phyloP scores from a whole-genome alignment of 192 early-diverging fungal species.

The Entophlyctis luteolus region DNA sequence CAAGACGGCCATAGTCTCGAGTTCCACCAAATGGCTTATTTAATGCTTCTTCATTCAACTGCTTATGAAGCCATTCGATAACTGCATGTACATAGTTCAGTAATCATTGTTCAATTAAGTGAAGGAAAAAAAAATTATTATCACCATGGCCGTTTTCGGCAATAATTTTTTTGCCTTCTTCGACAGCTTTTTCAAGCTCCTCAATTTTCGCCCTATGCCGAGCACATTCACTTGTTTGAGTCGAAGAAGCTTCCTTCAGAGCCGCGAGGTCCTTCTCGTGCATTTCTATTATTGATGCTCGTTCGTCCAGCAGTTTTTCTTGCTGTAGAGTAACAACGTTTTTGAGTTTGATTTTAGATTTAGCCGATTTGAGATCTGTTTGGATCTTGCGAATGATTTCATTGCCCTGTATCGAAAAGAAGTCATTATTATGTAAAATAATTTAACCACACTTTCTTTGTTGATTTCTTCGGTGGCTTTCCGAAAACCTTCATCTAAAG shows the following conservation, averaged over 20 bases:
- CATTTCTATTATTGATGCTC: conserved; percentile 29
- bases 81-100: conserved; percentile 33
- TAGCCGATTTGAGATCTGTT: conserved; percentile 42
- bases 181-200: conserved; percentile 33
- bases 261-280: conserved; percentile 40
- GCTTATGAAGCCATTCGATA: conserved; percentile 65
- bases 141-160: conserved; percentile 56
- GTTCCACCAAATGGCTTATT: conserved; percentile 26
- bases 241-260: conserved; percentile 25
- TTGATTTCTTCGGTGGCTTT: conserved; percentile 24
- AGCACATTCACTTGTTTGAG: conserved; percentile 15
- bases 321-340: conserved; percentile 58
- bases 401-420: conserved; percentile 42
- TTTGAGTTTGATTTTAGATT: conserved; percentile 55
- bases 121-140: background rate
- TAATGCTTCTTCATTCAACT: conserved; percentile 57
- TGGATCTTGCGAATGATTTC: conserved; percentile 58
- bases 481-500: conserved; percentile 12
- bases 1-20: background rate
- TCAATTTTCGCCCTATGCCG: conserved; percentile 14
- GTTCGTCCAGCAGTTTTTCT: conserved; percentile 55
- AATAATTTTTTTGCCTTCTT: conserved; percentile 48
- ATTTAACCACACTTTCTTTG: background rate
- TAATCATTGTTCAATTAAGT: background rate
- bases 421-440: background rate